These are phyloP conservation scores for Mortierella sp. DNA, from an alignment of 371 early-diverging fungal species.

Conservation along the genomic window DNA sequence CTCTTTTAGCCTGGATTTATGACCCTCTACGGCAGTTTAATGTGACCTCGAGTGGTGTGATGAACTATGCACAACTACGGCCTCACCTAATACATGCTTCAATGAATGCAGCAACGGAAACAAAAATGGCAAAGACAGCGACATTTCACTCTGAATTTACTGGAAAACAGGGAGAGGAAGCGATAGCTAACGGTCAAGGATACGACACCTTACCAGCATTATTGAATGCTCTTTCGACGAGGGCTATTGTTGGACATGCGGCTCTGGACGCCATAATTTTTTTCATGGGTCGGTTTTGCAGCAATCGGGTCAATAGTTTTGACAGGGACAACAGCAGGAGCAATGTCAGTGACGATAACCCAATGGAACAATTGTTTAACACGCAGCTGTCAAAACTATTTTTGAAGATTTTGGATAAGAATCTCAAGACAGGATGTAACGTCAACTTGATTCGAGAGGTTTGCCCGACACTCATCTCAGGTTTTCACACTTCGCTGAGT, in stretches of 20 bases:
- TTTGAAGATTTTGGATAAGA: constrained; percentile 66
- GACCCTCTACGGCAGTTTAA: constrained; percentile 61
- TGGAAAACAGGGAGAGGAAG: background rate
- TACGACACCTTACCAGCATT: constrained; percentile 42
- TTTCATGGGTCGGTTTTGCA: constrained; percentile 57
- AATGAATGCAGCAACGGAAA: background rate
- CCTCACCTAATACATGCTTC: no score
- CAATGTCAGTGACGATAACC: background rate
- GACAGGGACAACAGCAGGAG: no score
- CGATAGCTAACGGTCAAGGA: background rate
- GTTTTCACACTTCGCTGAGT: constrained; percentile 60
- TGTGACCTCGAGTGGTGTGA: constrained; percentile 29
- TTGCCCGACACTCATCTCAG: constrained; percentile 34
- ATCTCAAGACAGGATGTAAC: constrained; percentile 67
- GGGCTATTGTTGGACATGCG: constrained; percentile 59
- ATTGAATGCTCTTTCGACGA: constrained; percentile 62
- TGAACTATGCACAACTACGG: constrained; percentile 39
- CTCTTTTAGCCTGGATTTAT: constrained; percentile 65
- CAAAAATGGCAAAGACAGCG: background rate
- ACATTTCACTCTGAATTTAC: background rate
- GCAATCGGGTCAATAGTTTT: background rate
- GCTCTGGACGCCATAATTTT: constrained; percentile 59
- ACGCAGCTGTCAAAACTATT: constrained; percentile 57
- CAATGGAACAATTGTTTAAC: constrained; percentile 40
- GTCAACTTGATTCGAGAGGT: constrained; percentile 52